phyloP scores from a whole-genome alignment of 83 land plant species.

The Isoetes engelmannii region DNA sequence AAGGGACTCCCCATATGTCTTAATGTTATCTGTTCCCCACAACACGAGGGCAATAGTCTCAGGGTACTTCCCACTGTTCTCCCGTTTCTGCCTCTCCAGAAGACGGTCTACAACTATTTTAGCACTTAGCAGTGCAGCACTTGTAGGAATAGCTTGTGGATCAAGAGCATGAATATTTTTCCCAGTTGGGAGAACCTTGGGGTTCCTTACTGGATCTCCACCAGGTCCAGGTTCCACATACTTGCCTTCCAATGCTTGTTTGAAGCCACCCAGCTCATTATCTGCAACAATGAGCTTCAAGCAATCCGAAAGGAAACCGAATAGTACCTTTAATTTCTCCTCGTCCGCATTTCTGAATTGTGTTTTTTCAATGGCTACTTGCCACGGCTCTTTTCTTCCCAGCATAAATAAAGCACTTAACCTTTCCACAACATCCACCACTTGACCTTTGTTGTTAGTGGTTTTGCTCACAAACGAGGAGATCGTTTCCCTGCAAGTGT shows the following conservation, averaged over 20 bases:
- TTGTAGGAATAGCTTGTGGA: constrained; percentile 95
- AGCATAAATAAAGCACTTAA: constrained; percentile 69
- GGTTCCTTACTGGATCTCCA: constrained; percentile 97
- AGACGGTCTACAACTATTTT: constrained; percentile 88
- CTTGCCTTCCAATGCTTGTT: constrained; percentile 89
- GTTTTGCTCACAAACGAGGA: constrained; percentile 70
- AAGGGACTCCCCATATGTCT: constrained; percentile 98
- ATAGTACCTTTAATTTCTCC: constrained; percentile 60
- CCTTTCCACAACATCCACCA: constrained; percentile 72
- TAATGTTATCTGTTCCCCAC: constrained; percentile 99
- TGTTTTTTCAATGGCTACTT: constrained; percentile 64
- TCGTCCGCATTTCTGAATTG: constrained; percentile 64
- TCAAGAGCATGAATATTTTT: constrained; percentile 98
- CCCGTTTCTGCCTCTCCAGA: constrained; percentile 83
- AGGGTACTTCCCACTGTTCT: constrained; percentile 92
- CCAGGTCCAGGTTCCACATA: constrained; percentile 99
- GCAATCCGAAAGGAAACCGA: constrained; percentile 74
- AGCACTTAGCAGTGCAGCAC: constrained; percentile 95
- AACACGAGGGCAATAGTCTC: constrained; percentile 96
- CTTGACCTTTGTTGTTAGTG: constrained; percentile 86
- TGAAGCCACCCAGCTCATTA: constrained; percentile 84
- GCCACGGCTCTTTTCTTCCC: constrained; percentile 85
- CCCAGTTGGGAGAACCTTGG: constrained; percentile 96
- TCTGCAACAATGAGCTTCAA: constrained; percentile 92
- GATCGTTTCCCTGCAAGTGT: constrained; percentile 80